Base-by-base conservation (phyloP, 2,329 filamentous ascomycete species). In the Talaromyces amestolkiae region DNA sequence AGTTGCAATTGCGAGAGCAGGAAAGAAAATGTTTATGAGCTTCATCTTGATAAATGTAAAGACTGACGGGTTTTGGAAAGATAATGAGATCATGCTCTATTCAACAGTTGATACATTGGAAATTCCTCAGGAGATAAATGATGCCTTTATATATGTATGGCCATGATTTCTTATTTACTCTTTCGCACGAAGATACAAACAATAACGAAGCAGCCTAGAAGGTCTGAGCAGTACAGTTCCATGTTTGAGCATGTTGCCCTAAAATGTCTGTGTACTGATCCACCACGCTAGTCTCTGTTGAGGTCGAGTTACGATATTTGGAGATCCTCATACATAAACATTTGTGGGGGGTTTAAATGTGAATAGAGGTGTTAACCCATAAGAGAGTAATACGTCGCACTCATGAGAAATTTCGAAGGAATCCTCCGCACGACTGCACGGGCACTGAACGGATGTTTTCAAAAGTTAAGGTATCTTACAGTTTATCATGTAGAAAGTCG, bases 161-260 rank as follows among this genome's bases (percentile, higher is more conserved):
- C 3, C 15, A n/a, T 17, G 33, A 35, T 2, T 39, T 13, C 11
- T 58, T 22, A 17, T 10, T 59, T 31, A 31, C 1, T 27, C 35
- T 43, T 58, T 8, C 22, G 7, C 11, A n/a, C 56, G 17, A 53
- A 11, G 58, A 19, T 31, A 47, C 5, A 31, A 17, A 31, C 2
- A 22, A 24, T 15, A 61, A 61, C 5, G 58, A 61, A 37, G 58
- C 17, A 61, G 58, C 41, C 41, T 61, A 43, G 43, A 39, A 35
- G 27, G 7, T 35, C 24, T 61, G 39, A 8, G 45, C 54, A 37
- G 24, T 51, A 27, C 3, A 19, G 47, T 31, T 58, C 8, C 58
- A 43, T 63, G 58, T 59, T 64, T 35, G 64, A 59, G 63, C 13
- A 53, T 45, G 37, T 58, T 22, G 10, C 41, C 58, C 19, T 49